Conservation (phyloP, 2,329 filamentous ascomycete species). For the Xylaria sp. region DNA sequence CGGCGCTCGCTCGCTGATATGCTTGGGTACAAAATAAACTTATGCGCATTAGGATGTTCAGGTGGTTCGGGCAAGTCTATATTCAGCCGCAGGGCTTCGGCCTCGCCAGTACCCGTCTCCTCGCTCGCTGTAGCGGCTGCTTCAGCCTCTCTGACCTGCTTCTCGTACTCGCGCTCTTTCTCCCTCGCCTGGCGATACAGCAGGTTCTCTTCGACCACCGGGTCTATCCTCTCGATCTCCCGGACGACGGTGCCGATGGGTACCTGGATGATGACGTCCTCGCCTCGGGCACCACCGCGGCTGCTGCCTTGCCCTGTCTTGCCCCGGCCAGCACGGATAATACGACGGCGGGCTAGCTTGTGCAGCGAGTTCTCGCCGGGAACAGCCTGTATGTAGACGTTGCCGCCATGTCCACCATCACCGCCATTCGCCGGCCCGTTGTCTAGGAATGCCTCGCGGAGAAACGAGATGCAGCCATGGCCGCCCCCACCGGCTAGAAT, state of each 20-base stretch:
- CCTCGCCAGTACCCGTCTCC: slow-evolving; percentile 49
- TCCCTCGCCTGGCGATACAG: slow-evolving; percentile 53
- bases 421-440: slow-evolving; percentile 95
- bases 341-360: slow-evolving; percentile 82
- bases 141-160: slow-evolving; percentile 46
- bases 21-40: slow-evolving; percentile 89
- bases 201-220: slow-evolving; percentile 71
- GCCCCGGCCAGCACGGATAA: slow-evolving; percentile 80
- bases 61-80: slow-evolving; percentile 52
- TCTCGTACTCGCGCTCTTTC: slow-evolving; percentile 52
- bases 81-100: slow-evolving; percentile 36
- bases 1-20: slow-evolving; percentile 76
- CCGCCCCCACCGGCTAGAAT: slow-evolving; percentile 85
- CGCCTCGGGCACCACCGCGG: slow-evolving; percentile 80
- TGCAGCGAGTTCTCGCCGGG: slow-evolving; percentile 92
- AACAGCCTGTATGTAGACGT: slow-evolving; percentile 92
- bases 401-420: slow-evolving; percentile 91
- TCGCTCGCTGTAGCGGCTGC: slow-evolving; percentile 55
- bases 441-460: slow-evolving; percentile 88
- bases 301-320: slow-evolving; percentile 81
- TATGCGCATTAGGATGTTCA: slow-evolving; percentile 65
- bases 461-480: slow-evolving; percentile 92
- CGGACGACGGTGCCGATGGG: slow-evolving; percentile 92
- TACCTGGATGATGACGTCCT: slow-evolving; percentile 88
- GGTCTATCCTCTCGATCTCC: slow-evolving; percentile 83